Conservation (phyloP, 805 yeast genomes). For the Cephaloascus albidus region DNA sequence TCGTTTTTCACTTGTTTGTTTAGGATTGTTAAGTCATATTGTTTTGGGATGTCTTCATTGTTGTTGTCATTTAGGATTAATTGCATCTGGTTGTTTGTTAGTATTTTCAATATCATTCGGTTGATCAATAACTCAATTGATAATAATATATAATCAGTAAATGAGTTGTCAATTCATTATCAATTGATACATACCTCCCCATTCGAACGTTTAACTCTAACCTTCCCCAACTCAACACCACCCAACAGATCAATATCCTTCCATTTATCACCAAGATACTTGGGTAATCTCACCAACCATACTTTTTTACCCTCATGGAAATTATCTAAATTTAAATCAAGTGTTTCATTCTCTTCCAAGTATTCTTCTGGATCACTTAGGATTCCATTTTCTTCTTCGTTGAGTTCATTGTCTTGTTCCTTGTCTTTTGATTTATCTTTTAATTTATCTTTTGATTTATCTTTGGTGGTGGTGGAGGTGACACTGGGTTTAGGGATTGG, state of each 20-base stretch:
- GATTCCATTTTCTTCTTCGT: constrained; percentile 19
- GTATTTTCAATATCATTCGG: no score
- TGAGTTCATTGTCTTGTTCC: constrained; percentile 8
- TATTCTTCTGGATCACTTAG: constrained; percentile 35
- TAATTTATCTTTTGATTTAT: constrained; percentile 20
- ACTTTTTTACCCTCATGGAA: constrained; percentile 68
- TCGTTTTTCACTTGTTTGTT: constrained; percentile 80
- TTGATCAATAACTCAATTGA: no score
- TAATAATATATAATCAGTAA: no score
- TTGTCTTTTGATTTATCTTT: constrained; percentile 22
- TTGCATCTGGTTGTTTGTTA: constrained; percentile 4
- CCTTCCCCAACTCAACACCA: constrained; percentile 75
- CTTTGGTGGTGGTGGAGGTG: constrained; percentile 15
- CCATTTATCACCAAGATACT: constrained; percentile 80
- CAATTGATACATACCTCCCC: constrained; percentile 14
- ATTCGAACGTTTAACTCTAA: constrained; percentile 53
- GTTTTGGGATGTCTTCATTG: constrained; percentile 57
- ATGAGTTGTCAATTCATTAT: no score
- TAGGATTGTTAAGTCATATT: constrained; percentile 71
- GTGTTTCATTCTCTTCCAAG: constrained; percentile 50
- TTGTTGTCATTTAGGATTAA: no score
- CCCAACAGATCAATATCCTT: constrained; percentile 45
- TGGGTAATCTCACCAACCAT: constrained; percentile 89
- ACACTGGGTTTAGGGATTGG: constrained; percentile 9
- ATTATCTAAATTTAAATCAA: constrained; percentile 63